Percentiles rank a stretch among this genome's conserved stretches.
Evolutionary conservation across 2,329 filamentous ascomycete genomes (phyloP).

Genomic region (Lecanosticta acicola): DNA sequence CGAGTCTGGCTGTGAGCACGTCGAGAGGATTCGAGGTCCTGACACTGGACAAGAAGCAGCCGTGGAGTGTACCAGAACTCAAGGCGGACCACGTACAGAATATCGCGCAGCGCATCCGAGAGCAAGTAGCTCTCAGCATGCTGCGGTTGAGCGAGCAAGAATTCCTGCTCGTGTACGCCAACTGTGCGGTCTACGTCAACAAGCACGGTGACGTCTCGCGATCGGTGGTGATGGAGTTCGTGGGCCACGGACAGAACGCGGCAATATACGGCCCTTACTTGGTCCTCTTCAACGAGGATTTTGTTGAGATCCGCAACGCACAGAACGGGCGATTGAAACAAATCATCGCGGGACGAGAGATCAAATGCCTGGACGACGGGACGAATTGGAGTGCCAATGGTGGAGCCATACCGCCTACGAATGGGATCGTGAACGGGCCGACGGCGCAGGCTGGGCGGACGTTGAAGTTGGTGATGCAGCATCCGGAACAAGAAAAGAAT

Average conservation of each 20-base stretch:
- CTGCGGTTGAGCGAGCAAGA: conserved; percentile 85
- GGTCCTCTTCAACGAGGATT: conserved; percentile 89
- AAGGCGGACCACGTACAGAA: conserved; percentile 71
- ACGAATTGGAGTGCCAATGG: conserved; percentile 49
- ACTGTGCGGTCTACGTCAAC: conserved; percentile 96
- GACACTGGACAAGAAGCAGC: conserved; percentile 93
- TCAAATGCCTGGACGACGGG: conserved; percentile 84
- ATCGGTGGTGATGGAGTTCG: conserved; percentile 96
- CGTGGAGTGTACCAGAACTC: conserved; percentile 87
- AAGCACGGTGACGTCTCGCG: conserved; percentile 95
- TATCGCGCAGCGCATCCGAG: conserved; percentile 76
- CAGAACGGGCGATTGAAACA: conserved; percentile 91
- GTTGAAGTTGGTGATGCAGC: conserved; percentile 91
- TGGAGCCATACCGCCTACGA: conserved; percentile 6
- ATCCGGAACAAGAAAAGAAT: conserved; percentile 76
- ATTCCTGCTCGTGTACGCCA: conserved; percentile 88
- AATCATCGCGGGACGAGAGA: conserved; percentile 86
- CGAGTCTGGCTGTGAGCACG: conserved; percentile 84
- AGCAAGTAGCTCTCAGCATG: conserved; percentile 87
- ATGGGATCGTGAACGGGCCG: conserved; percentile 26
- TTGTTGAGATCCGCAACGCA: conserved; percentile 93
- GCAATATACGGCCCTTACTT: conserved; percentile 90
- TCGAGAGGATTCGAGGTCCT: conserved; percentile 91
- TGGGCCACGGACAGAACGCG: conserved; percentile 81
- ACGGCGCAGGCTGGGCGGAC: conserved; percentile 52